Conservation (phyloP, 139 green algal species). For the Helicosporidium sp. region DNA sequence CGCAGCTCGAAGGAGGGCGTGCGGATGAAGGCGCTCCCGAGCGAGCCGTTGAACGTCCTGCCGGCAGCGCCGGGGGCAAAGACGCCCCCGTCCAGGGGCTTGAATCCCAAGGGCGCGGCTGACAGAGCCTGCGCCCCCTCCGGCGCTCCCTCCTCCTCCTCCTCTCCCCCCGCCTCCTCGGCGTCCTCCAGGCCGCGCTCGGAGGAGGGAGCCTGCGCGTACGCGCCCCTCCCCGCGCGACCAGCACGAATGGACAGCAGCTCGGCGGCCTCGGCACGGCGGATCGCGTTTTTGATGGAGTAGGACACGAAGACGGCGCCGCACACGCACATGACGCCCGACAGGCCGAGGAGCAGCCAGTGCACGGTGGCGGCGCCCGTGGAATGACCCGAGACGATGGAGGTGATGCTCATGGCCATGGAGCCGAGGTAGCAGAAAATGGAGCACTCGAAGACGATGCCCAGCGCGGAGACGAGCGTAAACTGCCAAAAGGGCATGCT, state of each 20-base stretch:
- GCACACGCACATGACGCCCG: conserved; percentile 12
- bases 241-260: neutral
- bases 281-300: conserved; percentile 10
- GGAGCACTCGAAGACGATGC: conserved; percentile 22
- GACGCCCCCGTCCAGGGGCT: too few species aligned
- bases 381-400: conserved; percentile 10
- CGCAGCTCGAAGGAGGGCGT: too few species aligned
- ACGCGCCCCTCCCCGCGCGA: neutral
- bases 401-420: conserved; percentile 19
- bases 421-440: conserved; percentile 21
- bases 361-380: conserved; percentile 7
- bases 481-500: conserved; percentile 37
- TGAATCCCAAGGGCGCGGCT: too few species aligned
- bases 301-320: conserved; percentile 16
- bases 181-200: too few species aligned
- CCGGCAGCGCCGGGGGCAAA: too few species aligned
- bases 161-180: too few species aligned
- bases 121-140: too few species aligned
- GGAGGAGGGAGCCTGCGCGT: neutral
- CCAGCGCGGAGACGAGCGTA: conserved; percentile 22
- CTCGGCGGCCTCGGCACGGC: conserved; percentile 8
- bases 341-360: conserved; percentile 19
- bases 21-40: too few species aligned
- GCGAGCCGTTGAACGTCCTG: too few species aligned
- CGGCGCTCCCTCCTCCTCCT: too few species aligned